Evolutionary conservation across 2,329 filamentous ascomycete species (phyloP).

Genomic region (Claviceps citrina): DNA sequence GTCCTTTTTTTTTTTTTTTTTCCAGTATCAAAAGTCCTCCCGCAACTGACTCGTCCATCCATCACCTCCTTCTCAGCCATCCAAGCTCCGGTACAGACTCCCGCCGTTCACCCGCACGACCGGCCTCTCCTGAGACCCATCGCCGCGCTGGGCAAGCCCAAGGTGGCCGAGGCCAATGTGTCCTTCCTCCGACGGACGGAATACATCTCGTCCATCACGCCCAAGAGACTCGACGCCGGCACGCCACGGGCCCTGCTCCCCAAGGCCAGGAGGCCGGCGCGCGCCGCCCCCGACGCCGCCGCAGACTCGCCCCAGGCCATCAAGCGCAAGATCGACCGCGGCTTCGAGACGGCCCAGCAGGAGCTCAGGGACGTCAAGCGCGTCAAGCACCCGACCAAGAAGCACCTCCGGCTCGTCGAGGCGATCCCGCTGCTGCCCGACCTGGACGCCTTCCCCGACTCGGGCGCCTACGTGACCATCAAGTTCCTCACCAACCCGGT

Average conservation of each 20-base stretch:
- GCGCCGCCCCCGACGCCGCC: slow-evolving; percentile 41
- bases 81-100: slow-evolving; percentile 57
- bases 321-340: slow-evolving; percentile 50
- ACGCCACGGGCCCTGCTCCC: slow-evolving; percentile 24
- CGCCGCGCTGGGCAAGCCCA: slow-evolving; percentile 70
- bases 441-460: slow-evolving; percentile 53
- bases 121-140: slow-evolving; percentile 69
- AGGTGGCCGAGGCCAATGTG: slow-evolving; percentile 59
- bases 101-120: slow-evolving; percentile 68
- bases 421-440: slow-evolving; percentile 49
- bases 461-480: slow-evolving; percentile 52
- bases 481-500: slow-evolving; percentile 55
- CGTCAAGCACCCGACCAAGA: slow-evolving; percentile 44
- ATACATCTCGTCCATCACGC: slow-evolving; percentile 59
- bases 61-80: slow-evolving; percentile 42
- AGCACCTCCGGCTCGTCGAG: slow-evolving; percentile 41
- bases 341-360: slow-evolving; percentile 39
- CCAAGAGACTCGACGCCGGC: slow-evolving; percentile 33
- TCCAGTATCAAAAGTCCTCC: neutral
- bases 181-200: slow-evolving; percentile 93
- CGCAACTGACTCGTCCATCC: slow-evolving; percentile 4
- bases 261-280: slow-evolving; percentile 19
- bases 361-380: slow-evolving; percentile 38
- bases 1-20: neutral
- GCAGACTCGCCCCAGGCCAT: slow-evolving; percentile 50